phyloP scores from a whole-genome alignment of 768 basidiomycete genomes.

The Mycena latifolia region DNA sequence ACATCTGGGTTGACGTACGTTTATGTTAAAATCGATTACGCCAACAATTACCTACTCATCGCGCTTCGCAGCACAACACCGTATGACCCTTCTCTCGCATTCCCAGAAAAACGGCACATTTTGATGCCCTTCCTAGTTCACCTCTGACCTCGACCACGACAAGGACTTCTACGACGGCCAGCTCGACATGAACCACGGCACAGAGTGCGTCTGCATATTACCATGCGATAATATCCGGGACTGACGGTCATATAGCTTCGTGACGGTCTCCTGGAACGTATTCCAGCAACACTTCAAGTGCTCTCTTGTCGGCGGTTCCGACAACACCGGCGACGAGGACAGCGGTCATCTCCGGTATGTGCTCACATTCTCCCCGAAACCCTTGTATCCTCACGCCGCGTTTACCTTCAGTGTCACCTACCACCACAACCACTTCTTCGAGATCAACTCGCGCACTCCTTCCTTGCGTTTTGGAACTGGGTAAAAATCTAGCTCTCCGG shows the following conservation, averaged over 20 bases:
- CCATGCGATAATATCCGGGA: not conserved
- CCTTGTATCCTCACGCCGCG: not conserved
- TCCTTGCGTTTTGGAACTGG: slow-evolving; percentile 33
- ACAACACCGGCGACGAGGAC: slow-evolving; percentile 35
- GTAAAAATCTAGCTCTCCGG: slow-evolving; percentile 4
- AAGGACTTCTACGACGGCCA: slow-evolving; percentile 36
- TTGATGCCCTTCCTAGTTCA: slow-evolving; percentile 20
- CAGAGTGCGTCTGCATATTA: slow-evolving; percentile 24
- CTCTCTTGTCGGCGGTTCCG: slow-evolving; percentile 32
- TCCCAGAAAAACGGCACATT: not conserved
- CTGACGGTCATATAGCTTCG: slow-evolving; percentile 21
- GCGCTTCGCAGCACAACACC: slow-evolving; percentile 28
- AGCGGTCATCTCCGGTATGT: slow-evolving; percentile 32
- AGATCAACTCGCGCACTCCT: slow-evolving; percentile 36
- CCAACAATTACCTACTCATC: not conserved
- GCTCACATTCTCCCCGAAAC: not conserved
- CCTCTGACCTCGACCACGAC: slow-evolving; percentile 32
- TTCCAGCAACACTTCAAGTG: slow-evolving; percentile 36
- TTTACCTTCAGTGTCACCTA: slow-evolving; percentile 29
- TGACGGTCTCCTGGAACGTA: slow-evolving; percentile 36
- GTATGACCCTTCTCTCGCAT: slow-evolving; percentile 5
- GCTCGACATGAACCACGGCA: slow-evolving; percentile 35
- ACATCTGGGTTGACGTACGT: slow-evolving; percentile 35
- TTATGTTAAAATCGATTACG: not conserved
- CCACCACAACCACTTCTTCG: slow-evolving; percentile 35